Evolutionary conservation across 2,329 filamentous ascomycete species (phyloP).

Genomic region (Epicoccum sorghinum): DNA sequence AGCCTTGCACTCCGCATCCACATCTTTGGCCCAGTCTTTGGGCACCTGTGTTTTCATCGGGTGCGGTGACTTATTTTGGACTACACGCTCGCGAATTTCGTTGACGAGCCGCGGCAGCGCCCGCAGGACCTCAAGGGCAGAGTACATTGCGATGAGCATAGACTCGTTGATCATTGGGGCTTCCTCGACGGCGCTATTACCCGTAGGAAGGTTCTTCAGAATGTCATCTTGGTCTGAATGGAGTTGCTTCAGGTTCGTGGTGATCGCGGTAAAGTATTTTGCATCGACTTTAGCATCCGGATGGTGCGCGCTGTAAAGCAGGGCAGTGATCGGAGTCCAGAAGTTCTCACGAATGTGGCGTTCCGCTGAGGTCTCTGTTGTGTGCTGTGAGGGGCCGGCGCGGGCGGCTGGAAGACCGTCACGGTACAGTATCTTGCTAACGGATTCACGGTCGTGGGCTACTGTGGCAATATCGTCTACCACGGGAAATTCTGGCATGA

Average conservation of each 20-base stretch:
- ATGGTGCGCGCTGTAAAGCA: conserved; percentile 4
- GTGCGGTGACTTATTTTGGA: conserved; percentile 26
- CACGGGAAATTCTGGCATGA: conserved; percentile 23
- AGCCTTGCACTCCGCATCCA: conserved; percentile 15
- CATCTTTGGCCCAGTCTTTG: conserved; percentile 21
- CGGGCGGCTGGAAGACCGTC: conserved; percentile 7
- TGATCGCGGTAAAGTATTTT: conserved; percentile 5
- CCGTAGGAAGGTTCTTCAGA: conserved; percentile 10
- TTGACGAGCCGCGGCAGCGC: conserved; percentile 21
- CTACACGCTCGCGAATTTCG: conserved; percentile 21
- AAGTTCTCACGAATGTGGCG: background rate
- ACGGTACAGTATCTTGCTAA: conserved; percentile 21
- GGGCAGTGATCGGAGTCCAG: conserved; percentile 8
- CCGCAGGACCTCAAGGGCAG: conserved; percentile 31
- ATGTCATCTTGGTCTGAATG: conserved; percentile 21
- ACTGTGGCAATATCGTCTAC: conserved; percentile 13
- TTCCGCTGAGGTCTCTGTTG: background rate
- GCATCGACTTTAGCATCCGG: background rate
- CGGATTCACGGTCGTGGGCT: conserved; percentile 13
- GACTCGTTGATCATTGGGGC: conserved; percentile 30
- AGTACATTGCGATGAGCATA: conserved; percentile 31
- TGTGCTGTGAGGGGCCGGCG: background rate
- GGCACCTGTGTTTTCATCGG: conserved; percentile 22
- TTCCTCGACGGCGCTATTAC: conserved; percentile 19
- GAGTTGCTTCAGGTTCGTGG: conserved; percentile 8